Evolutionary conservation across 345 rosid genomes (phyloP), one percentile per base, ranked within the genome.

Genomic region (Pistacia atlantica): DNA sequence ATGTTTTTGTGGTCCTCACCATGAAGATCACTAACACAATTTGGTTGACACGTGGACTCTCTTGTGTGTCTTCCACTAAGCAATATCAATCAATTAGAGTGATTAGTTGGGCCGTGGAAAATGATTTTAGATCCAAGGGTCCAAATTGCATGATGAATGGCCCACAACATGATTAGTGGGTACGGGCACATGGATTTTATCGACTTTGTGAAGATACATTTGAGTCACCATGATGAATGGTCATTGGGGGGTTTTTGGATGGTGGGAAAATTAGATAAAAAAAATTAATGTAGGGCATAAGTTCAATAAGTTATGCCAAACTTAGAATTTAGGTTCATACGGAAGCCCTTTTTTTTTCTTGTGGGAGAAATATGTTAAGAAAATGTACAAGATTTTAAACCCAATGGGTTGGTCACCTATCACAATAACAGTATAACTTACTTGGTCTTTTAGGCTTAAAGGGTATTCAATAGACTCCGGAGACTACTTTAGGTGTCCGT

Each of bases 51-150:
- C 9, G 16, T 31, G 46, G 17, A 5, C 10, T 51, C 13, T 51
- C 42, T 45, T 8, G 31, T 45, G 75, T 72, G 66, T 59, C 45
- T 61, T 18, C 58, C 68, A 61, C 48, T 49, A 48, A 17, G 5
- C 6, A 62, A 1, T 3, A 31, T 61, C 59, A 73, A 73, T 48
- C 76, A 31, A 73, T 10, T 73, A 68, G 14, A 14, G 65, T 13
- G 8, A 22, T 57, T 31, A 25, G 65, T 57, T 14, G 42, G 75
- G 66, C 38, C 42, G 75, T 16, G 22, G 66, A 17, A 45, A 72
- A 59, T 42, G 54, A 59, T 54, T 38, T 22, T 48, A 2, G 76
- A 73, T 73, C 68, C 1, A 51, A 73, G 42, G 76, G 76, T 73
- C 68, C 38, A 64, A 73, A 28, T 73, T 60, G 59, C 20, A 62